Evolutionary conservation across 208 protist genomes (phyloP).

Genomic region (Endotrypanum monterogeii): DNA sequence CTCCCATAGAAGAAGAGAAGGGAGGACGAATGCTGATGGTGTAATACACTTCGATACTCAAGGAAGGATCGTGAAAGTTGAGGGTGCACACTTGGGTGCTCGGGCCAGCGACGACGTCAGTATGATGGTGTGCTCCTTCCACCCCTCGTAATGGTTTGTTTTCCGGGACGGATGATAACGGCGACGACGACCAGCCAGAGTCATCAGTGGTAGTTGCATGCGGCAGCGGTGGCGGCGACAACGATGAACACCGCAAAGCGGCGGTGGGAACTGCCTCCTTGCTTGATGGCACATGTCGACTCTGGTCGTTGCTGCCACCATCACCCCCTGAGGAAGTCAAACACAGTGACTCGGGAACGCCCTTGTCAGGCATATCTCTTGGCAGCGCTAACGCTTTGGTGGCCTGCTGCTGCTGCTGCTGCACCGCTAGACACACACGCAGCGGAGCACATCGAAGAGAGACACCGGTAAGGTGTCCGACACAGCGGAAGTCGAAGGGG

Average conservation of each 20-base stretch:
- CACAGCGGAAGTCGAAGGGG: constrained; percentile 31
- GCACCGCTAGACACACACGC: constrained; percentile 15
- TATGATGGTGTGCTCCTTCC: neutral
- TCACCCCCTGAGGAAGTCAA: neutral
- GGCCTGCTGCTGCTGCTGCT: neutral
- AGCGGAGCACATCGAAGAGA: constrained; percentile 32
- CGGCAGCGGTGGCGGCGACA: neutral
- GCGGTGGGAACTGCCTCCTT: neutral
- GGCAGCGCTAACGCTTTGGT: neutral
- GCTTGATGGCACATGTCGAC: neutral
- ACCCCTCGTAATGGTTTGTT: neutral
- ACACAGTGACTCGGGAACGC: neutral
- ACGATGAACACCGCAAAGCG: neutral
- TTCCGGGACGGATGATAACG: neutral
- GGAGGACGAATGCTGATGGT: neutral
- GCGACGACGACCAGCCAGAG: neutral
- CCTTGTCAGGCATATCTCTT: neutral
- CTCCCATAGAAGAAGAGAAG: neutral
- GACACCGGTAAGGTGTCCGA: constrained; percentile 26
- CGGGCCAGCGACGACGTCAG: neutral
- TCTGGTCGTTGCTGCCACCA: neutral
- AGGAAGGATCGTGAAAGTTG: constrained; percentile 18
- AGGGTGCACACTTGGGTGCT: neutral
- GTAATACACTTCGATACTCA: constrained; percentile 22
- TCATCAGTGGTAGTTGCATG: constrained; percentile 1